These are phyloP conservation scores for Gentiana straminea DNA, from an alignment of 257 asterid genomes.

Conservation along the genomic window DNA sequence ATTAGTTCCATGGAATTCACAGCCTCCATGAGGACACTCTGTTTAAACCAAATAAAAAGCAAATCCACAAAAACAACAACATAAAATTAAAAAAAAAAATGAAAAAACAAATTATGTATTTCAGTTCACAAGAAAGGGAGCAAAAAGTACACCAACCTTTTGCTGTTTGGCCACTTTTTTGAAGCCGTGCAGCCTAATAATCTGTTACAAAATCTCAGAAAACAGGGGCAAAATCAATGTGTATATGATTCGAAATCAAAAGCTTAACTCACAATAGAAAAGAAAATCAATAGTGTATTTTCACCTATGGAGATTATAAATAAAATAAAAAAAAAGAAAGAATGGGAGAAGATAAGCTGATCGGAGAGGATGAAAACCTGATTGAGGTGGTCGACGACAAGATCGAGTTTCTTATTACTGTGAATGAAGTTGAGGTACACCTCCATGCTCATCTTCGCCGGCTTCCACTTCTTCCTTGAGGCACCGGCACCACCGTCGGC, in stretches of 20 bases:
- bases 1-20: conserved; percentile 38
- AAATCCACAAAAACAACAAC: no score
- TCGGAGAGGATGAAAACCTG: conserved; percentile 9
- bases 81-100: background rate
- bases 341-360: background rate
- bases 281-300: no score
- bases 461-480: background rate
- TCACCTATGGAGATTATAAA: no score
- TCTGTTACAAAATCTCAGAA: conserved; percentile 8
- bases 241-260: no score
- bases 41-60: conserved; percentile 6
- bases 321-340: background rate
- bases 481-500: no score
- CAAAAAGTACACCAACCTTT: conserved; percentile 10
- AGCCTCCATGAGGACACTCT: conserved; percentile 28
- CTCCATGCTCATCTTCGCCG: conserved; percentile 15
- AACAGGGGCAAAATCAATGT: background rate
- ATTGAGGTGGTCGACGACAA: conserved; percentile 16
- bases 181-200: conserved; percentile 28
- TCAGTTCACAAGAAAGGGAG: background rate
- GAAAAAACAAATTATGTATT: background rate
- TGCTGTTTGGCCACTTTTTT: conserved; percentile 3
- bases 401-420: conserved; percentile 9
- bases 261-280: no score
- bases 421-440: conserved; percentile 17